Conservation (phyloP, 257 asterid genomes). For the Fraxinus cuspidata region DNA sequence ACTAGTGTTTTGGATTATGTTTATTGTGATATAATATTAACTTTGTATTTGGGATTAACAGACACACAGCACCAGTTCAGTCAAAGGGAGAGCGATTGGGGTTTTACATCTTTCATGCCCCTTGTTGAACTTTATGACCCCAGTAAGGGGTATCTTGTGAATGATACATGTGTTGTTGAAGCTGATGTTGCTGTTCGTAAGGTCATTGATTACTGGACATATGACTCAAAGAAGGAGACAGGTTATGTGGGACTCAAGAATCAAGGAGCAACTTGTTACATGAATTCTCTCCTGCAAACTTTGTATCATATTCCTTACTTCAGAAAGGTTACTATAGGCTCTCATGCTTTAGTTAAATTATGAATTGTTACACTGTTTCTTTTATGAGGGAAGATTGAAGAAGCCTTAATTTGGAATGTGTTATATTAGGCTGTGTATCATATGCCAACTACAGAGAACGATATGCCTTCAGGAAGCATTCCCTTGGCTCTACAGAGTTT, state of each 20-base stretch:
- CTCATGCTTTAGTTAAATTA: slow-evolving; percentile 10
- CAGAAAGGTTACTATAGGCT: slow-evolving; percentile 61
- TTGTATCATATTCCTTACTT: slow-evolving; percentile 89
- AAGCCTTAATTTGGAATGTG: slow-evolving; percentile 30
- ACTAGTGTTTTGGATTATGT: not conserved
- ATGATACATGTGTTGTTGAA: slow-evolving; percentile 57
- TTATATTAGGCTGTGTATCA: slow-evolving; percentile 83
- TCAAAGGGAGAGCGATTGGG: slow-evolving; percentile 78
- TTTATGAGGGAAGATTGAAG: slow-evolving; percentile 20
- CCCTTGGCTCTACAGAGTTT: slow-evolving; percentile 89
- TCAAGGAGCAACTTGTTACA: slow-evolving; percentile 94
- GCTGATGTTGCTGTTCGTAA: slow-evolving; percentile 72
- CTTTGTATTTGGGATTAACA: slow-evolving; percentile 31
- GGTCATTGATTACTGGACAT: slow-evolving; percentile 65
- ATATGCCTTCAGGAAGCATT: slow-evolving; percentile 82
- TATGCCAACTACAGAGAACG: slow-evolving; percentile 97
- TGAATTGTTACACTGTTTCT: slow-evolving; percentile 22
- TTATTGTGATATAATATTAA: slow-evolving; percentile 5
- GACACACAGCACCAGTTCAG: slow-evolving; percentile 72
- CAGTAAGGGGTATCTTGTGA: slow-evolving; percentile 57
- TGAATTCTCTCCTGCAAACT: slow-evolving; percentile 87
- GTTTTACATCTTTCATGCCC: slow-evolving; percentile 76
- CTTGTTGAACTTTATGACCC: slow-evolving; percentile 68
- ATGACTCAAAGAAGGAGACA: slow-evolving; percentile 74
- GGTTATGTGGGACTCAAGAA: slow-evolving; percentile 88